Evolutionary conservation across 2,329 filamentous ascomycete genomes (phyloP), one percentile per base, ranked within the genome.

Genomic region (Colletotrichum sp.): DNA sequence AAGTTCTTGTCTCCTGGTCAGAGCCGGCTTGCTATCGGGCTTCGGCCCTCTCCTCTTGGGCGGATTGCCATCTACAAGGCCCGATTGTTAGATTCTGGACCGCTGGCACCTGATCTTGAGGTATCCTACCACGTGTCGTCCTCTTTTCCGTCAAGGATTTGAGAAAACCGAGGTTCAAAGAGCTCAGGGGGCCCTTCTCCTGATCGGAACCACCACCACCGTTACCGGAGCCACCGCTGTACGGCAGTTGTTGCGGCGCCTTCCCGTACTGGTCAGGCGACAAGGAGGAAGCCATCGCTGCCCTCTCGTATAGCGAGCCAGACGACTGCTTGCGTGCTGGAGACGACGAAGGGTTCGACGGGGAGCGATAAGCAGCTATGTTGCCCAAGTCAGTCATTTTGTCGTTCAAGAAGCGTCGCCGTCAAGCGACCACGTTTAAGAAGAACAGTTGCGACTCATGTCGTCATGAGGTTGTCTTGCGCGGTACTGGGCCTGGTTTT

Each of bases 1-100:
- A 76, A 98, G 87, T 84, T 98, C 96, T 83, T 98, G 97, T 78
- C 96, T 92, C 77, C 96, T 91, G 24, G 96, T 98, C 80, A 98
- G 87, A 59, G 97, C 96, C 21, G 97, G 97, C 83, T 98, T 98
- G 87, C 94, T 97, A 84, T 98, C 97, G 24, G 97, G 97, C 83
- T 98, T 98, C 0, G 97, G 97, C 2, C 97, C 97, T 84, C 97
- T 92, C 78, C 95, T 92, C 86, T 98, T 99, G 4, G 95, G 92
- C 10, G 94, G 90, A 81, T 97, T 94, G 61, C 95, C 96, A 87
- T 98, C 96, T 94, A 80, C 65, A 4, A 28, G 36, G 18, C 28
- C 7, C 12, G 34, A 5, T 26, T 48, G 66, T 55, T 55, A 78
- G 68, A 64, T 30, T 16, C 4, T 7, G 8, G 26, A 21, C 26